A percentile compares a stretch with the other conserved stretches of the same genome.
phyloP scores from a whole-genome alignment of 768 basidiomycete species.

The Macrolepiota albuminosa region DNA sequence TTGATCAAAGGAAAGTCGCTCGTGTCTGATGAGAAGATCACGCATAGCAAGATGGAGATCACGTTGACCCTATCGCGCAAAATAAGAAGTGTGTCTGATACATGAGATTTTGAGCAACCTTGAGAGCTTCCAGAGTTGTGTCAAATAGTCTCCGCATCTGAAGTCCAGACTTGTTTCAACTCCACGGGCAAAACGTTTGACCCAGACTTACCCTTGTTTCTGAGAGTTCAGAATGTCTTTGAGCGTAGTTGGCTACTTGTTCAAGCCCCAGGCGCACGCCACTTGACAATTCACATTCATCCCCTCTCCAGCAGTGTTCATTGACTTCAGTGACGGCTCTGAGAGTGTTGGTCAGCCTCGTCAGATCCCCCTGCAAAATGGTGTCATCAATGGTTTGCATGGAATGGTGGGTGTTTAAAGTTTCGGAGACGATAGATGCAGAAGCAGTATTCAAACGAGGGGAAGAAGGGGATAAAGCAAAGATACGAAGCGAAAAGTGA shows the following conservation, averaged over 20 bases:
- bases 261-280: constrained; percentile 72
- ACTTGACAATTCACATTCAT: constrained; percentile 73
- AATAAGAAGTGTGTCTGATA: neutral
- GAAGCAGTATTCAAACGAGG: constrained; percentile 28
- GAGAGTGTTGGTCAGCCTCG: constrained; percentile 78
- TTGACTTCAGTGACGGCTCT: constrained; percentile 75
- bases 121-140: constrained; percentile 71
- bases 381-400: constrained; percentile 15
- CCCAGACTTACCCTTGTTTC: constrained; percentile 61
- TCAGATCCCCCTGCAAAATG: constrained; percentile 68
- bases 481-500: constrained; percentile 61
- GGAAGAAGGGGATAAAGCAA: constrained; percentile 34
- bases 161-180: neutral
- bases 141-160: constrained; percentile 62
- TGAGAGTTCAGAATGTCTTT: constrained; percentile 67
- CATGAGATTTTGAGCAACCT: constrained; percentile 37
- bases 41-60: constrained; percentile 85
- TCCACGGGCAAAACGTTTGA: neutral
- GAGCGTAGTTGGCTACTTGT: constrained; percentile 61
- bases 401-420: constrained; percentile 26
- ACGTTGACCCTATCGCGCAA: constrained; percentile 53
- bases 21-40: constrained; percentile 83
- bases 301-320: constrained; percentile 79
- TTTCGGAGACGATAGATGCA: constrained; percentile 27
- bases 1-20: constrained; percentile 84